Evolutionary conservation across 495 filamentous ascomycete genomes (phyloP).

Genomic region (Podospora fimiseda): DNA sequence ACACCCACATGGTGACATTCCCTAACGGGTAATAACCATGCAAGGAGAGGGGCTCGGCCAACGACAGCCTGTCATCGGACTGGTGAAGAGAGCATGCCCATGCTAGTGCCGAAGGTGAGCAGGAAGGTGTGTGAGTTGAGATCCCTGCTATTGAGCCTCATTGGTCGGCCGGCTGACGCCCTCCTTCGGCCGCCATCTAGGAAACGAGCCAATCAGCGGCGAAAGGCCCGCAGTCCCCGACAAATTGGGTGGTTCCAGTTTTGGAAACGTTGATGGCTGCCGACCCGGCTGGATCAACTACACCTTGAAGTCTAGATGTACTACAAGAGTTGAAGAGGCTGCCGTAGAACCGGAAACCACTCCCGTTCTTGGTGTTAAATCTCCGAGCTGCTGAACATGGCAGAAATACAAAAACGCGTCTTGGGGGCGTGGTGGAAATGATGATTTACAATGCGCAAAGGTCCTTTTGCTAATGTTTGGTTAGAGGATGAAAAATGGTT

Average conservation of each 20-base stretch:
- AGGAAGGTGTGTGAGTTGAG: slow-evolving; percentile 27
- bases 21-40: slow-evolving; percentile 20
- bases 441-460: background rate
- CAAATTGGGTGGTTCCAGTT: slow-evolving; percentile 20
- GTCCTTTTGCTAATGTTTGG: background rate
- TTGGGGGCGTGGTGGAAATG: background rate
- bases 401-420: background rate
- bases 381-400: background rate
- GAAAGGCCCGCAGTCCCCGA: slow-evolving; percentile 5
- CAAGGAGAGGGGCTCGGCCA: slow-evolving; percentile 16
- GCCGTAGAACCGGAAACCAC: background rate
- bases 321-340: background rate
- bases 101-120: slow-evolving; percentile 32
- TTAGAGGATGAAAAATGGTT: background rate
- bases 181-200: slow-evolving; percentile 24
- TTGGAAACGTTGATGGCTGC: background rate
- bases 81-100: slow-evolving; percentile 20
- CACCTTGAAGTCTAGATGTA: background rate
- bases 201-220: slow-evolving; percentile 23
- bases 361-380: background rate
- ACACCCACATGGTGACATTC: background rate
- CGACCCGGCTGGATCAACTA: background rate
- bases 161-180: slow-evolving; percentile 28
- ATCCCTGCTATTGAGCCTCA: slow-evolving; percentile 33
- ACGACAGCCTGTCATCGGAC: slow-evolving; percentile 21